These are phyloP conservation scores for Apophysomyces elegans DNA, from an alignment of 371 early-diverging fungal genomes.

Conservation along the genomic window DNA sequence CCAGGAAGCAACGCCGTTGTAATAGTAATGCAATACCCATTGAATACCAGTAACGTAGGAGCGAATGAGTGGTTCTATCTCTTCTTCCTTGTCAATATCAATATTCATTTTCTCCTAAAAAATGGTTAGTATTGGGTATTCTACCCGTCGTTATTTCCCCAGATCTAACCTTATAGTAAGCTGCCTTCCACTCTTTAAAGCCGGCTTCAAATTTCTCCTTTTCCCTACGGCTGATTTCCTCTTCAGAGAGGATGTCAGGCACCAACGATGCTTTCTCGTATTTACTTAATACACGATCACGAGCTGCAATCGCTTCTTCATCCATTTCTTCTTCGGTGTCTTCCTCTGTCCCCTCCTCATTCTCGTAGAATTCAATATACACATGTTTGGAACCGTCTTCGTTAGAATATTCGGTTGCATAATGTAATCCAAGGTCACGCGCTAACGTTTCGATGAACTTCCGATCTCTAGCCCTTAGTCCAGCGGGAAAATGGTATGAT, in stretches of 20 bases:
- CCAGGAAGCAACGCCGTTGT: conserved; percentile 96
- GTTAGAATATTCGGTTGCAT: conserved; percentile 43
- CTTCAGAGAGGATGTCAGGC: conserved; percentile 51
- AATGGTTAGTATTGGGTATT: no score
- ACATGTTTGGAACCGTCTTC: conserved; percentile 50
- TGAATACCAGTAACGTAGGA: conserved; percentile 93
- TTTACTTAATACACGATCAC: conserved; percentile 67
- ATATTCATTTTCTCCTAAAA: conserved; percentile 71
- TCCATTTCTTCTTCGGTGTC: conserved; percentile 54
- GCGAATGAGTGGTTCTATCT: conserved; percentile 67
- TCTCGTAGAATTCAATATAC: conserved; percentile 52
- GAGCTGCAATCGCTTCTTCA: conserved; percentile 63
- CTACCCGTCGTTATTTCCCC: background rate
- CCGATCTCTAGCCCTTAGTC: conserved; percentile 62
- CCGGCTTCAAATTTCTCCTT: conserved; percentile 58
- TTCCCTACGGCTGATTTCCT: conserved; percentile 54
- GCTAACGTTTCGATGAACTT: conserved; percentile 67
- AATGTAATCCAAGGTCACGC: conserved; percentile 65
- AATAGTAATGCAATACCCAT: conserved; percentile 98
- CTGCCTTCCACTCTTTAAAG: conserved; percentile 67
- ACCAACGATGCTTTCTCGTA: conserved; percentile 69
- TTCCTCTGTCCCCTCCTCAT: conserved; percentile 49
- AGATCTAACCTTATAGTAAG: conserved; percentile 66
- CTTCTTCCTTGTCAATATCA: conserved; percentile 47
- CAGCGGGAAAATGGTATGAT: conserved; percentile 50